Evolutionary conservation across 2,329 filamentous ascomycete genomes (phyloP), one percentile per base, ranked within the genome.

Genomic region (Hymenoscyphus fructigenus): DNA sequence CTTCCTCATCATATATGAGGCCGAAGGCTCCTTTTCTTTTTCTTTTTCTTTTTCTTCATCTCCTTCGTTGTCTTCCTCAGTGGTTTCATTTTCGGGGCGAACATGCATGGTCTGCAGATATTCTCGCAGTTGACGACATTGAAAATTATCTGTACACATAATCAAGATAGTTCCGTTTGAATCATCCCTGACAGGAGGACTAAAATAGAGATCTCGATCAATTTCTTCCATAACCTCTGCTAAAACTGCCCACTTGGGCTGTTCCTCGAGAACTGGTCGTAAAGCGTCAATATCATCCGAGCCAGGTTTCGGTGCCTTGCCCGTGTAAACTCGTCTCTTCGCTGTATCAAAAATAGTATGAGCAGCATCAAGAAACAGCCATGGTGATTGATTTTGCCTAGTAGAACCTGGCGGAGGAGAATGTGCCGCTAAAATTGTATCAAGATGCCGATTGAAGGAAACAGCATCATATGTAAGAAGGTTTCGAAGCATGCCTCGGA

Each of bases 211-310:
- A 73, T 97, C 93, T 61, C 89, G 87, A 73, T 98, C 95, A 70
- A 99, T 97, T 77, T 99, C 95, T 68, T 94, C 90, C 4, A 99
- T 80, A 0, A 97, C 89, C 64, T 97, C 93, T n/a, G 92, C 90
- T 20, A 99, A 81, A 17, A 97, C 82, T 29, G 83, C 83, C 95
- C 95, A 99, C 76, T 99, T 99, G 2, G 95, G 95, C 70, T 96
- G 89, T 75, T 97, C 93, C 77, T 99, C 95, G 1, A 99, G 83
- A 0, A 96, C 90, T 0, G 94, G 92, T 4, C 87, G 83, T 7
- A 97, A 80, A 56, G 77, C 70, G n/a, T 75, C 73, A 12, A 74
- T 62, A 59, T 69, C 65, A 15, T 73, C 68, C 5, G 65, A 77
- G 56, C 77, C 77, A 59, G 68, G 72, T 44, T 68, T 66, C 7